Evolutionary conservation across 2,329 filamentous ascomycete species (phyloP), one percentile per base, ranked within the genome.

Genomic region (Fusarium phyllophilum): DNA sequence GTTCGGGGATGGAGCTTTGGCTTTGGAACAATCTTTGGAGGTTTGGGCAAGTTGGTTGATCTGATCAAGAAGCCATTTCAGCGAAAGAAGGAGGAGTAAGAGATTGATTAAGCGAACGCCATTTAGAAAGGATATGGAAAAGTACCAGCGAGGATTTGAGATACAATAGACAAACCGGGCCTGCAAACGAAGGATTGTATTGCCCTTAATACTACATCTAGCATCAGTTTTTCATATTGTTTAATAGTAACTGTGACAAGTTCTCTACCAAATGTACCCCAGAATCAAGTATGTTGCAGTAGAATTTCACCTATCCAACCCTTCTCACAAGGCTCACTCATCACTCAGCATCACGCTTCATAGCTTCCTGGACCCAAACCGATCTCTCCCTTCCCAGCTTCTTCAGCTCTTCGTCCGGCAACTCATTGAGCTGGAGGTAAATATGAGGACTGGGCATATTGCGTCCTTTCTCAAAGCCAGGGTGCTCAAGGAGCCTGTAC

Each of bases 401-500:
- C 52, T 93, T 90, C 72, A 89, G 84, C 77, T 87, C 85, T 71
- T 88, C 86, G 48, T 87, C 85, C 1, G 82, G 83, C 74, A 85
- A 72, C 29, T 81, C 81, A 67, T 83, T 78, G 22, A 84, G 74
- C 1, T 85, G 81, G 56, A 92, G 81, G 42, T 92, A 90, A 77
- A 86, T 91, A 77, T 94, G 89, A 31, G 83, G 87, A 18, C 86
- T 85, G 5, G 94, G 94, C 17, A 95, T 89, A 83, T 96, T 87
- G 60, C 90, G 86, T 20, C 93, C 95, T 83, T 92, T 94, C 83
- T 96, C 90, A 24, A 95, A 88, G 3, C 86, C 94, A 0, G 92
- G 90, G 3, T 94, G 88, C 72, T 88, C 85, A 26, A 91, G 85
- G 83, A 97, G 88, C 65, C 85, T 87, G 73, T 93, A 88, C 70